These are phyloP conservation scores for Phaeosphaeria sp. DNA, from an alignment of 2,329 filamentous ascomycete species.

Conservation along the genomic window DNA sequence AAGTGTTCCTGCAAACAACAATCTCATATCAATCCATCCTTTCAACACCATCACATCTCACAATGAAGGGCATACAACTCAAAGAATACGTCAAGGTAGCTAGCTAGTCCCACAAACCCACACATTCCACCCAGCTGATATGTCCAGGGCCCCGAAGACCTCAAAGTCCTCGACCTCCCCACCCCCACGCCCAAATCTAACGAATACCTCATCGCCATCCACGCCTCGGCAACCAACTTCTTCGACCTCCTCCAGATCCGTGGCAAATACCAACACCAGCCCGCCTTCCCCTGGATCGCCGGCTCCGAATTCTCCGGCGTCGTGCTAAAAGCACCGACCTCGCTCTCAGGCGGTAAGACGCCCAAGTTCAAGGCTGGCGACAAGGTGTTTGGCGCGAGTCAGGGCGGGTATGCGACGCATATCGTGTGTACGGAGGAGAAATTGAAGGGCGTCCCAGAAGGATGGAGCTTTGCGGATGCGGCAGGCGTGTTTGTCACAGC, in stretches of 20 bases:
- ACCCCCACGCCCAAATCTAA: constrained; percentile 73
- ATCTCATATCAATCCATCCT: no score
- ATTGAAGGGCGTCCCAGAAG: constrained; percentile 75
- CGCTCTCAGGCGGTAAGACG: constrained; percentile 47
- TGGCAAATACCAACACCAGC: constrained; percentile 94
- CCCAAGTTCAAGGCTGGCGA: constrained; percentile 78
- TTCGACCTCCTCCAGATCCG: constrained; percentile 96
- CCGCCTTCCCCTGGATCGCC: constrained; percentile 84
- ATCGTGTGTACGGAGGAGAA: constrained; percentile 70
- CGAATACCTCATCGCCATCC: constrained; percentile 87
- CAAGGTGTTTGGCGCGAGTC: constrained; percentile 82
- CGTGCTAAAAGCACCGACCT: constrained; percentile 70
- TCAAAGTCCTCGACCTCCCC: constrained; percentile 75
- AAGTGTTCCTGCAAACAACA: not conserved
- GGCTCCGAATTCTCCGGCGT: constrained; percentile 87
- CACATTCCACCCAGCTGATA: constrained; percentile 7
- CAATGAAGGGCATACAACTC: constrained; percentile 78
- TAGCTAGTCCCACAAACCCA: constrained; percentile 6
- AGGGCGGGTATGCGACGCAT: constrained; percentile 85
- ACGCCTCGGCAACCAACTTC: constrained; percentile 91
- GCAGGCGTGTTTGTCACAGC: constrained; percentile 91
- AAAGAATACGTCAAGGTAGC: constrained; percentile 75
- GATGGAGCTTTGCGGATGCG: constrained; percentile 84
- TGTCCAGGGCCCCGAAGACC: constrained; percentile 74
- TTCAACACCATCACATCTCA: not conserved